phyloP scores from a whole-genome alignment of 2,329 filamentous ascomycete genomes.

The Mycosphaerella arachidis region DNA sequence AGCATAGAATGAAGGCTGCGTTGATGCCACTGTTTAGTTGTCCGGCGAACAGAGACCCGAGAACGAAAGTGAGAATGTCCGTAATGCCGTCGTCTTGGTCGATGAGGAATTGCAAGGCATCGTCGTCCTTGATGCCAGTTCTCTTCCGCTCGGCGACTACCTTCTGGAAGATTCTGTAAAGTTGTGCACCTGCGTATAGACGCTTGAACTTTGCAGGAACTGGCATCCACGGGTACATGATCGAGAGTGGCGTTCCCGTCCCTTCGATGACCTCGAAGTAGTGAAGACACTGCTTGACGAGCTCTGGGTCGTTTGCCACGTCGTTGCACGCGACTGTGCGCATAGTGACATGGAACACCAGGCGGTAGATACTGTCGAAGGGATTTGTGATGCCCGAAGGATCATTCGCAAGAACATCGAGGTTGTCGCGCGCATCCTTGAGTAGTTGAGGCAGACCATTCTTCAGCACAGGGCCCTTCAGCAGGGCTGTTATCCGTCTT shows the following conservation, averaged over 20 bases:
- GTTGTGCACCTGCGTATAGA: slow-evolving; percentile 42
- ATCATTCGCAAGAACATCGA: slow-evolving; percentile 36
- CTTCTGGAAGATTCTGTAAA: slow-evolving; percentile 48
- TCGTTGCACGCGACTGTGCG: slow-evolving; percentile 52
- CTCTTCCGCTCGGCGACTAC: slow-evolving; percentile 46
- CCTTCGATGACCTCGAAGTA: slow-evolving; percentile 48
- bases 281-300: slow-evolving; percentile 42
- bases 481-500: slow-evolving; percentile 23
- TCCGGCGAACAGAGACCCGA: slow-evolving; percentile 55
- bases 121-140: slow-evolving; percentile 42
- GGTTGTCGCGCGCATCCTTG: slow-evolving; percentile 38
- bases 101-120: slow-evolving; percentile 52
- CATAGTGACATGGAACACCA: slow-evolving; percentile 56
- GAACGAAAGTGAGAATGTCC: slow-evolving; percentile 42
- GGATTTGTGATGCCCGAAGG: slow-evolving; percentile 45
- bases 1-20: slow-evolving; percentile 49
- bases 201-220: slow-evolving; percentile 42
- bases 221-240: slow-evolving; percentile 54
- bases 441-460: slow-evolving; percentile 41
- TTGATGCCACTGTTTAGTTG: slow-evolving; percentile 55
- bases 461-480: slow-evolving; percentile 27
- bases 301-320: slow-evolving; percentile 45
- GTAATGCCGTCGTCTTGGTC: slow-evolving; percentile 47
- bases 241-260: slow-evolving; percentile 39
- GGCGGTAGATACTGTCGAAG: slow-evolving; percentile 50